Evolutionary conservation across 1,139 yeast species (phyloP).

Genomic region (Blastobotrys elegans): DNA sequence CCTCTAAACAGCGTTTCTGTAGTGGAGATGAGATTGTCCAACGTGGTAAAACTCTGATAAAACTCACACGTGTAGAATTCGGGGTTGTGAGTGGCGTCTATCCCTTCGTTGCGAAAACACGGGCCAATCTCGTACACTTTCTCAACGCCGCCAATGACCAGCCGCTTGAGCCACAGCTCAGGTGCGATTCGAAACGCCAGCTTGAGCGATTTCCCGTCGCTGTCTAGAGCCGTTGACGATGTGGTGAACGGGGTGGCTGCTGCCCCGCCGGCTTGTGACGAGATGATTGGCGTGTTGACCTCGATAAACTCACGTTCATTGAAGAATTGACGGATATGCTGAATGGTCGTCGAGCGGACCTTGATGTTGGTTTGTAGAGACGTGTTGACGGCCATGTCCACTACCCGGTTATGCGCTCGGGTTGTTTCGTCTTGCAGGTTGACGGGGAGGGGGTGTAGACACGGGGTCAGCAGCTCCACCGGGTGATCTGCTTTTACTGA

Average conservation of each 20-base stretch:
- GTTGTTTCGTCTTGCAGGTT: conserved; percentile 50
- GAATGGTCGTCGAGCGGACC: conserved; percentile 51
- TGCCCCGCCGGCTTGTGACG: conserved; percentile 76
- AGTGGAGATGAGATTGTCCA: conserved; percentile 55
- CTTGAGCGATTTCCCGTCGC: conserved; percentile 24
- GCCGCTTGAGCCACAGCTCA: conserved; percentile 83
- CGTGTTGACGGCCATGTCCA: conserved; percentile 64
- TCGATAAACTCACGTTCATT: conserved; percentile 59
- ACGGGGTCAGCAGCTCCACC: conserved; percentile 56
- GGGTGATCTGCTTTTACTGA: conserved; percentile 57
- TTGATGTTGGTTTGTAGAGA: conserved; percentile 46
- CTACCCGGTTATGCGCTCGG: conserved; percentile 62
- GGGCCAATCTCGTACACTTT: conserved; percentile 82
- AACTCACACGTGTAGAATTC: conserved; percentile 94
- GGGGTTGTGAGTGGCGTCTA: conserved; percentile 91
- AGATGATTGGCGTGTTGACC: conserved; percentile 81
- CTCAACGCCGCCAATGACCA: conserved; percentile 80
- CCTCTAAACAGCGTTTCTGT: conserved; percentile 54
- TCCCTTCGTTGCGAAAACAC: conserved; percentile 85
- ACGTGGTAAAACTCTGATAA: conserved; percentile 71
- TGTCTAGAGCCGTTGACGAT: conserved; percentile 43
- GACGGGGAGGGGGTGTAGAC: conserved; percentile 68
- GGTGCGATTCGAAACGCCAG: conserved; percentile 85
- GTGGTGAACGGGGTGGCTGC: conserved; percentile 81
- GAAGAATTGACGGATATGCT: conserved; percentile 54